Base-by-base conservation (phyloP, 768 basidiomycete species). In the Pleurotus salmoneostramineus region DNA sequence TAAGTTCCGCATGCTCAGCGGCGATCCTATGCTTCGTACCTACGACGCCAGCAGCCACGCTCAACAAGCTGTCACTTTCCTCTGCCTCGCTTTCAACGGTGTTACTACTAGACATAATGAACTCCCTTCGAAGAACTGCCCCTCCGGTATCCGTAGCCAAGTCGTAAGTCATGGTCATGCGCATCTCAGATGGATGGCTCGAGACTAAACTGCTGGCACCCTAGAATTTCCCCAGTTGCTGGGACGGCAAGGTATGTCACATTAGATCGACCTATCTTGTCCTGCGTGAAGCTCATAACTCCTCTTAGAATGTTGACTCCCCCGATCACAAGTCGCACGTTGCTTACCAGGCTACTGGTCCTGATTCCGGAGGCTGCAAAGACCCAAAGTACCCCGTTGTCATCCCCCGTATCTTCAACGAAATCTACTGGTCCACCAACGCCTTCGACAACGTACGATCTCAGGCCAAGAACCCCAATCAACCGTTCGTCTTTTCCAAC, bases 401-500 rank as follows among this genome's bases (percentile, higher is more conserved):
- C 0, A 55, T 79, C 32, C 77, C 77, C 3, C 70, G 76, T 10
- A 74, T 79, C 36, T 79, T 78, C 56, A 69, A 74, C 58, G 79
- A 77, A 68, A 73, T 80, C 6, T 83, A 82, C 63, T 83, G 77
- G 76, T 65, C 59, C 51, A 71, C 77, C 10, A 64, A 65, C 10
- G 60, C 66, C 17, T 76, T 79, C 46, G 71, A 77, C 40, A 59
- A 52, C 3, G 44, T 68, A 21, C 72, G 77, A 37, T 64, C 64
- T 50, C 70, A 79, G 50, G 80, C 82, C 1, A 76, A 68, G 75
- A 75, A 82, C 63, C 58, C 78, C 0, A 64, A 66, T 12, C 80
- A 82, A 62, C 82, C 82, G 33, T 82, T 81, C 61, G 82, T 84
- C 71, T 83, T 65, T 61, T 63, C 85, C 15, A 71, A 81, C 60